These are phyloP conservation scores for Pestalotiopsis sp. DNA, from an alignment of 2,329 filamentous ascomycete genomes.

Conservation along the genomic window DNA sequence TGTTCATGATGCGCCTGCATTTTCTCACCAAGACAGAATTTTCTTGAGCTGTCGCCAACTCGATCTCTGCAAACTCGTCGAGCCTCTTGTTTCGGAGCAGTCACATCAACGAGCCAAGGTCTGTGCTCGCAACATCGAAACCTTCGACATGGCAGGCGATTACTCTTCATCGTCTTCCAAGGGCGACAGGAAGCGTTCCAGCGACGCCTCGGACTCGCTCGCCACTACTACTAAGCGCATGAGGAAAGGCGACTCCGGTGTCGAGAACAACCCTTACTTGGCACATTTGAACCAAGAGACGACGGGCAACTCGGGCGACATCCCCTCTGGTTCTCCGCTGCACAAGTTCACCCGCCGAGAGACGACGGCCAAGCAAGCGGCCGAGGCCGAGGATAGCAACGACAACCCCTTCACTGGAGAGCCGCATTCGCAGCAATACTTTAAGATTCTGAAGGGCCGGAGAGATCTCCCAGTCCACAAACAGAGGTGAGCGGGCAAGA, in stretches of 20 bases:
- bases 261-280: conserved; percentile 77
- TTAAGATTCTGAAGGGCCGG: conserved; percentile 82
- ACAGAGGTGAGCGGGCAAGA: conserved; percentile 66
- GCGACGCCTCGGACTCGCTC: conserved; percentile 24
- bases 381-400: conserved; percentile 76
- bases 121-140: background rate
- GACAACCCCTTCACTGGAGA: conserved; percentile 83
- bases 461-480: conserved; percentile 89
- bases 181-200: conserved; percentile 26
- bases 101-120: background rate
- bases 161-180: background rate
- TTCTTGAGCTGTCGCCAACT: background rate
- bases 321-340: conserved; percentile 51
- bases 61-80: background rate
- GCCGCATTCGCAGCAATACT: conserved; percentile 80
- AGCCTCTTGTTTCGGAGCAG: background rate
- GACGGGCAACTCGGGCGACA: conserved; percentile 38
- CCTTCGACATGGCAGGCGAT: conserved; percentile 20
- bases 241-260: conserved; percentile 26
- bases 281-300: conserved; percentile 77
- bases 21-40: background rate
- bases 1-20: background rate
- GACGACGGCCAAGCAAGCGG: conserved; percentile 77
- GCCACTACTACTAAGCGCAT: conserved; percentile 27
- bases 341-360: conserved; percentile 73